Evolutionary conservation across 495 filamentous ascomycete genomes (phyloP).

Genomic region (Daldinia childiae): DNA sequence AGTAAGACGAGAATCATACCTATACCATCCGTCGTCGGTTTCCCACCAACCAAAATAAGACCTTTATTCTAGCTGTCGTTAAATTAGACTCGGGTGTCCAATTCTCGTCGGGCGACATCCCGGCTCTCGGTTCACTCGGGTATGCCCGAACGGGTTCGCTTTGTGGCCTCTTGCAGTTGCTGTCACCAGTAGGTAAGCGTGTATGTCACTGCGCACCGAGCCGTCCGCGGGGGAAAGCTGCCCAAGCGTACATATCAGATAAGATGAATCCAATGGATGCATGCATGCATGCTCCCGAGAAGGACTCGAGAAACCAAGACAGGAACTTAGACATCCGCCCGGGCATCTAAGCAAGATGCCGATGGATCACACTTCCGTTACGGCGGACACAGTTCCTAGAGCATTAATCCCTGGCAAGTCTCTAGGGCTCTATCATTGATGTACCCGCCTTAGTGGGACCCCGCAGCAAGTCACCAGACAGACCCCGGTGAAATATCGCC

Average conservation of each 20-base stretch:
- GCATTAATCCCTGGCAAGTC: conserved; percentile 5
- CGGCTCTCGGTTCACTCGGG: conserved; percentile 37
- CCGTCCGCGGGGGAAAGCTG: conserved; percentile 7
- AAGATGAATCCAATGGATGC: conserved; percentile 22
- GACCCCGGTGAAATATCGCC: conserved; percentile 19
- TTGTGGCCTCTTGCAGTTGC: conserved; percentile 32
- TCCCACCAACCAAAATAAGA: conserved; percentile 17
- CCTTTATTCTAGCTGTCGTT: conserved; percentile 32
- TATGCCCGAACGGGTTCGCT: conserved; percentile 9
- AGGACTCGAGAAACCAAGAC: conserved; percentile 16
- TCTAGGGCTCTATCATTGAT: conserved; percentile 8
- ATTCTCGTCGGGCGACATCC: conserved; percentile 37
- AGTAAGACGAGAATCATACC: conserved; percentile 12
- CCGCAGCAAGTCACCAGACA: conserved; percentile 22
- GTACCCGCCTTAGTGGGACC: conserved; percentile 22
- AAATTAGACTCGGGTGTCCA: conserved; percentile 40
- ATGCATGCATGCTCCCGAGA: conserved; percentile 34
- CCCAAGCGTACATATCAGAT: conserved; percentile 20
- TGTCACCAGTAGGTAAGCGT: conserved; percentile 22
- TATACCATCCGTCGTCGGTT: conserved; percentile 2
- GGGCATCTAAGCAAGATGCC: conserved; percentile 15
- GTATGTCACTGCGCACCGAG: conserved; percentile 23
- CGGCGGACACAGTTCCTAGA: conserved; percentile 3
- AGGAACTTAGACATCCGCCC: conserved; percentile 13
- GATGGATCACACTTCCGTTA: conserved; percentile 16